These are phyloP conservation scores for Quambalaria eucalypti DNA, from an alignment of 1,284 basidiomycete genomes.

Conservation along the genomic window DNA sequence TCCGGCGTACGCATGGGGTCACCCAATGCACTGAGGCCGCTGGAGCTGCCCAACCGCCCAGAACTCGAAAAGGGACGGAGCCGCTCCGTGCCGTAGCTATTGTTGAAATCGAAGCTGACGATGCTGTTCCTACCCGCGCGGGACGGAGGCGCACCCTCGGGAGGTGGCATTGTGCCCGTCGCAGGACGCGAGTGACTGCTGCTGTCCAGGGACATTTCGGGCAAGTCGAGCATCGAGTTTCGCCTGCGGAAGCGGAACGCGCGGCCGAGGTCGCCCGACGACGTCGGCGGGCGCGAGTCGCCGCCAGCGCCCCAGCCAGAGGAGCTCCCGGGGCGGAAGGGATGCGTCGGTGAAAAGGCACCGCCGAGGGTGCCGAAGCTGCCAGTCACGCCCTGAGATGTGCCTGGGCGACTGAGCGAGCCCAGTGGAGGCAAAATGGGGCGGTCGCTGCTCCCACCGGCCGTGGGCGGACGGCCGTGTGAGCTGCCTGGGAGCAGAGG, in stretches of 20 bases:
- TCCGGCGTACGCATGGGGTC: background rate
- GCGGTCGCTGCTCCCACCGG: slow-evolving; percentile 25
- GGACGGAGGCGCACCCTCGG: background rate
- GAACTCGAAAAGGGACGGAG: background rate
- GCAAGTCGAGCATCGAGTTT: background rate
- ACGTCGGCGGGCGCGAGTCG: background rate
- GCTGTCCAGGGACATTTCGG: background rate
- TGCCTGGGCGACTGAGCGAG: slow-evolving; percentile 31
- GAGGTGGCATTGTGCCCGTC: background rate
- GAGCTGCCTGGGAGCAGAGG: slow-evolving; percentile 20
- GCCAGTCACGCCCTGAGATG: slow-evolving; percentile 9
- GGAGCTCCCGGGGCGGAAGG: background rate
- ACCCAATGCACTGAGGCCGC: background rate
- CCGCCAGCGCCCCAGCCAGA: background rate
- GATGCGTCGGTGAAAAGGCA: background rate
- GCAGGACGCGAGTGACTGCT: background rate
- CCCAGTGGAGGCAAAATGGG: slow-evolving; percentile 31
- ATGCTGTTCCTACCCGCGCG: background rate
- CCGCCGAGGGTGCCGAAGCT: background rate
- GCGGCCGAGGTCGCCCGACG: background rate
- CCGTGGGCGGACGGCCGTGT: slow-evolving; percentile 20
- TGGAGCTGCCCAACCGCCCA: background rate
- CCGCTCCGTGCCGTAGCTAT: background rate
- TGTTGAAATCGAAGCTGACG: background rate
- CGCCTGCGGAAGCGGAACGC: background rate